These are phyloP conservation scores for Aphanomyces stellatus DNA, from an alignment of 352 stramenopile genomes.

Conservation along the genomic window DNA sequence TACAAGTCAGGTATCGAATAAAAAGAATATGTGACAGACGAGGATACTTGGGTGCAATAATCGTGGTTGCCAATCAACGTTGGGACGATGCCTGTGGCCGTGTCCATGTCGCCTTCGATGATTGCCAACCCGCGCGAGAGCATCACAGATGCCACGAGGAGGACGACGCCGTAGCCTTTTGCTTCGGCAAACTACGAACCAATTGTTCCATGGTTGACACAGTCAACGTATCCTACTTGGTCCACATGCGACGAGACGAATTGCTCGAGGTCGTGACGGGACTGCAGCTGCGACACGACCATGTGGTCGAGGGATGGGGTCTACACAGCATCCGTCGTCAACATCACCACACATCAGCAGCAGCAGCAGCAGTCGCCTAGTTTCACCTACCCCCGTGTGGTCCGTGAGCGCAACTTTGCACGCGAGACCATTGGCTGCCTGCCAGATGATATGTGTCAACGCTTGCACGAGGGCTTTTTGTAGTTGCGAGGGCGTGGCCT, in stretches of 20 bases:
- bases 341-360: too few relatives aligned
- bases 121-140: slow-evolving; percentile 45
- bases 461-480: slow-evolving; percentile 38
- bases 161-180: slow-evolving; percentile 55
- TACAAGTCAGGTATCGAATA: background rate
- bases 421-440: slow-evolving; percentile 29
- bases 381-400: too few relatives aligned
- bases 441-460: slow-evolving; percentile 56
- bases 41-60: slow-evolving; percentile 75
- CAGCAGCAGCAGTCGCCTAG: too few relatives aligned
- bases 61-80: slow-evolving; percentile 77
- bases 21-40: too few relatives aligned
- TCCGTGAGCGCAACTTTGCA: slow-evolving; percentile 38
- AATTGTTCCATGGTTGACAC: slow-evolving; percentile 27
- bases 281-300: background rate
- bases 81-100: slow-evolving; percentile 27
- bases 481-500: slow-evolving; percentile 37
- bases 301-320: background rate
- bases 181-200: slow-evolving; percentile 32
- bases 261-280: slow-evolving; percentile 18
- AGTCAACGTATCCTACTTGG: background rate
- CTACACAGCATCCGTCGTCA: slow-evolving; percentile 20
- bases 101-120: slow-evolving; percentile 83
- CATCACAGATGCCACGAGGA: slow-evolving; percentile 60
- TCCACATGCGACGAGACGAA: background rate